Base-by-base conservation (phyloP, 176 grass and related monocot genomes). In the Musa troglodytarum region DNA sequence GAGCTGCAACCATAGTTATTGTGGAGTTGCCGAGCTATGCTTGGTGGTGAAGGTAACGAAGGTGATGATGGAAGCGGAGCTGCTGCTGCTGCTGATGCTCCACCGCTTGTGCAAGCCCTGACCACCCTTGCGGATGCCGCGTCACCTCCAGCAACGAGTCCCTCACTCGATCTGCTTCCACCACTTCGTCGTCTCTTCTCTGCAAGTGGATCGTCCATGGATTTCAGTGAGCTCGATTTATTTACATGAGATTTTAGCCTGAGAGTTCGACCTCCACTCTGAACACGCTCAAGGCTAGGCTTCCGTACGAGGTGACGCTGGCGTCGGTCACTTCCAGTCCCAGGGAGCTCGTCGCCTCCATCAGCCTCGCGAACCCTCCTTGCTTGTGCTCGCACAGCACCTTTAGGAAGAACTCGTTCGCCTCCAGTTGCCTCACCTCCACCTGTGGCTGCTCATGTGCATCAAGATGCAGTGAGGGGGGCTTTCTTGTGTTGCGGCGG, bases 401-500 rank as follows among this genome's bases (percentile, higher is more conserved):
- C 81, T 93, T 83, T n/a, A 98, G 72, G 81, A 98, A 98, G 82
- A 87, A 86, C 78, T 98, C 95, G 56, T 98, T 94, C 10, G 84
- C 88, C 54, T 89, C 80, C 75, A 87, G 75, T 77, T 86, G 86
- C 58, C 82, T 92, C 69, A 91, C 94, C 80, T 93, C 95, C 81
- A 98, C 86, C 75, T 91, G 94, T 21, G 90, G 94, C 88, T 98
- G 78, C 78, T 13, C 57, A 80, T 3, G 12, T 50, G 62, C 22
- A 57, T 76, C 49, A 10, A 49, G 10, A 19, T 11, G 50, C 55
- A 21, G 29, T 68, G 14, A 8, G n/a, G 17, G 68, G 67, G 25
- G 2, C 14, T 24, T 71, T 8, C 15, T 17, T 0, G 11, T 0
- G 17, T 8, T 62, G 20, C 3, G 2, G 15, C 3, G 0, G 0